Evolutionary conservation across 345 rosid genomes (phyloP).

Genomic region (Reutealis trisperma): DNA sequence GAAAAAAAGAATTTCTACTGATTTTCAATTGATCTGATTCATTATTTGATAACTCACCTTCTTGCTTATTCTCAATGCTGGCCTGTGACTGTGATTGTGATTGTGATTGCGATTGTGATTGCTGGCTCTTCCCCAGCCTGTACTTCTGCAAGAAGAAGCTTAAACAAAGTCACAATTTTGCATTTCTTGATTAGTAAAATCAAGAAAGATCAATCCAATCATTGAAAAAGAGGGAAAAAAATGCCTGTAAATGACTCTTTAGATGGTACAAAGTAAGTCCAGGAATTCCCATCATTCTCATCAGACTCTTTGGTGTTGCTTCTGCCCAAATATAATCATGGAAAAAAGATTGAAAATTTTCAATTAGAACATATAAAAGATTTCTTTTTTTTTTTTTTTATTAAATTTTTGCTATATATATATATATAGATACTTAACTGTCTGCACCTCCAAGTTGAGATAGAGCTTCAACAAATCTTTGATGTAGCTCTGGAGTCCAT

Average conservation of each 20-base stretch:
- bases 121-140: constrained; percentile 82
- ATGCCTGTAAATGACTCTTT: constrained; percentile 93
- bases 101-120: neutral
- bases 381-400: neutral
- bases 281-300: constrained; percentile 78
- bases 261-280: constrained; percentile 93
- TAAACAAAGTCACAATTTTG: neutral
- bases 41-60: constrained; percentile 24
- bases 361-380: neutral
- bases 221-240: constrained; percentile 2
- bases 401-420: neutral
- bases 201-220: constrained; percentile 12
- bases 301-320: constrained; percentile 94
- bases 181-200: neutral
- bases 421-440: constrained; percentile 47
- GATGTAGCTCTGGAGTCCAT: constrained; percentile 96
- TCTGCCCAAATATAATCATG: constrained; percentile 45
- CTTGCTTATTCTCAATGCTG: constrained; percentile 41
- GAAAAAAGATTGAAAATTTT: constrained; percentile 12
- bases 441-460: constrained; percentile 86
- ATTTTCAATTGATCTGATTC: neutral
- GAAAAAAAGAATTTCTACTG: neutral
- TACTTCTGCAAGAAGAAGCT: constrained; percentile 60
- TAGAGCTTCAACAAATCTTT: constrained; percentile 74
- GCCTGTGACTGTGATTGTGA: constrained; percentile 16